Conservation (phyloP, 345 rosid genomes). For the Pistacia vera region DNA sequence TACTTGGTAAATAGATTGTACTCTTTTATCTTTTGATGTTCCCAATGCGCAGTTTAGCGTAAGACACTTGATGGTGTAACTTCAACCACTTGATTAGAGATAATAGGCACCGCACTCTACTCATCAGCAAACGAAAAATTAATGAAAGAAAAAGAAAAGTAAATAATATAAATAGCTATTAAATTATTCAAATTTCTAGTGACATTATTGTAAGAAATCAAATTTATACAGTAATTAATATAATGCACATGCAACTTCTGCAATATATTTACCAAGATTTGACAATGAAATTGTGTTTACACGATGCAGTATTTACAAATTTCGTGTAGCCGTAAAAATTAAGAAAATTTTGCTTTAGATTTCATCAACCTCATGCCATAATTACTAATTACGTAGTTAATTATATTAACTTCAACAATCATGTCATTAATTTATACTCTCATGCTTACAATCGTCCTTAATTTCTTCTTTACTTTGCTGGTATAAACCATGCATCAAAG, state of each 20-base stretch:
- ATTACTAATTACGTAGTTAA: not conserved
- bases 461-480: too few relatives aligned
- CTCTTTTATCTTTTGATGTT: not conserved
- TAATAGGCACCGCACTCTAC: not conserved
- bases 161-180: not conserved
- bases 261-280: not conserved
- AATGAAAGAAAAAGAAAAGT: not conserved
- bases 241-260: too few relatives aligned
- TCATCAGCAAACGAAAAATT: not conserved
- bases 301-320: too few relatives aligned
- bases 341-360: not conserved
- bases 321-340: not conserved
- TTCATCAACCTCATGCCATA: not conserved
- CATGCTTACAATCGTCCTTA: too few relatives aligned
- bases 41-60: not conserved
- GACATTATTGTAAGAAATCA: too few relatives aligned
- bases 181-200: too few relatives aligned
- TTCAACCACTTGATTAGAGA: conserved; percentile 10
- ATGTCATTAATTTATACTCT: too few relatives aligned
- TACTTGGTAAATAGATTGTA: too few relatives aligned
- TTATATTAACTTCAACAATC: too few relatives aligned
- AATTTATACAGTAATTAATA: too few relatives aligned
- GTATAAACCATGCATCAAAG: too few relatives aligned
- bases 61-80: not conserved
- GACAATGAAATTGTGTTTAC: not conserved